Conservation (phyloP, 768 basidiomycete genomes). For the Saitozyma podzolica region DNA sequence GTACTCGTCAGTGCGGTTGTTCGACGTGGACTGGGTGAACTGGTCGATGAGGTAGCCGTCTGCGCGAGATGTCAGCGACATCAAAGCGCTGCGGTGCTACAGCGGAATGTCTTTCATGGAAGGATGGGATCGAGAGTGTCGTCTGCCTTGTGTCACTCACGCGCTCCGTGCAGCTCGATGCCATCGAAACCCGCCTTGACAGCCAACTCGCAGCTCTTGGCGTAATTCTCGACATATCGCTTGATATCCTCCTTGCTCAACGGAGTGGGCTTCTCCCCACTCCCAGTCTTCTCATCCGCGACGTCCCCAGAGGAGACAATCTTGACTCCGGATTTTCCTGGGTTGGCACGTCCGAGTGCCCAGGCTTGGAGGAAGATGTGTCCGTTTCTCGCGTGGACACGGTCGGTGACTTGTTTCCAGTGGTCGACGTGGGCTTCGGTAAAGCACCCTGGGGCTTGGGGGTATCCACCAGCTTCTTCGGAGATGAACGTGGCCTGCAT, state of each 20-base stretch:
- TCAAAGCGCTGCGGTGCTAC: neutral
- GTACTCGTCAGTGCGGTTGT: conserved; percentile 65
- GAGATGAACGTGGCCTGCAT: conserved; percentile 57
- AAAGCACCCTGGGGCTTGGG: conserved; percentile 66
- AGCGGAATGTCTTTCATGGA: no score
- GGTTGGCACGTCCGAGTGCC: conserved; percentile 56
- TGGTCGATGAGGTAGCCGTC: conserved; percentile 58
- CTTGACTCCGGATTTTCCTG: conserved; percentile 18
- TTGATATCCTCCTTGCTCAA: conserved; percentile 57
- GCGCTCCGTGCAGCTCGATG: conserved; percentile 59
- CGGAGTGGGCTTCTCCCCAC: conserved; percentile 15
- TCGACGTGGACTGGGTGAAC: conserved; percentile 63
- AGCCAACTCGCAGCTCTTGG: conserved; percentile 54
- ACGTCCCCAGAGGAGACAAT: conserved; percentile 26
- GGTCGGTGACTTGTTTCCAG: conserved; percentile 64
- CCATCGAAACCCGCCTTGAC: conserved; percentile 71
- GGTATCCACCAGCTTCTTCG: conserved; percentile 57
- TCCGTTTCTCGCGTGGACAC: conserved; percentile 61
- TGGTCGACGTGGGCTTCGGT: conserved; percentile 61
- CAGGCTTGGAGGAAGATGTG: conserved; percentile 62
- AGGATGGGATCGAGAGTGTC: no score
- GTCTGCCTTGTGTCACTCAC: conserved; percentile 2
- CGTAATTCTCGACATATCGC: neutral
- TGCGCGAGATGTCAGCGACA: neutral
- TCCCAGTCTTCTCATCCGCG: conserved; percentile 7